Percentiles rank a stretch among this genome's conserved stretches.
These are phyloP conservation scores for Fusarium sacchari DNA, from an alignment of 2,329 filamentous ascomycete genomes.

Conservation along the genomic window DNA sequence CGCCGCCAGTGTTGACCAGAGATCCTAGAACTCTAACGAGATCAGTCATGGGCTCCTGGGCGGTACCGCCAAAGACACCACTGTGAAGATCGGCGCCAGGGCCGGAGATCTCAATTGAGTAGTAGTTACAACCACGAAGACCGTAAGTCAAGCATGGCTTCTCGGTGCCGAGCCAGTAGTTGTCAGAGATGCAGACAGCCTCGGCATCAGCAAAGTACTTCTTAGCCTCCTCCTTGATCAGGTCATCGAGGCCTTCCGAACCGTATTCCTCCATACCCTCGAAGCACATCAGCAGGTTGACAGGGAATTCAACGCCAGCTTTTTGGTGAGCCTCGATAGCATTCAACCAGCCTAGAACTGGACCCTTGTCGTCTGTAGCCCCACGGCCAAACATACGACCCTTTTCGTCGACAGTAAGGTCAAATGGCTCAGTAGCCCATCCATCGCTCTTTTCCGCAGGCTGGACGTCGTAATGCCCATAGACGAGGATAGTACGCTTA, in stretches of 20 bases:
- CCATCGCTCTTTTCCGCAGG: slow-evolving; percentile 92
- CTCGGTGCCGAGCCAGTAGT: slow-evolving; percentile 99
- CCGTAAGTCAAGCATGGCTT: slow-evolving; percentile 98
- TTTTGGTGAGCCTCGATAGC: slow-evolving; percentile 98
- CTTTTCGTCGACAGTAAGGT: slow-evolving; percentile 86
- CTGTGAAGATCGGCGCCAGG: slow-evolving; percentile 95
- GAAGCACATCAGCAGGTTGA: slow-evolving; percentile 99
- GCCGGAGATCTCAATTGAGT: slow-evolving; percentile 88
- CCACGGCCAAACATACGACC: slow-evolving; percentile 96
- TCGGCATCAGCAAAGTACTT: slow-evolving; percentile 96
- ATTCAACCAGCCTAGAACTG: slow-evolving; percentile 96
- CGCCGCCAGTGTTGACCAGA: slow-evolving; percentile 89
- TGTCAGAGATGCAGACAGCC: slow-evolving; percentile 97
- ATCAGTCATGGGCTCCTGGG: slow-evolving; percentile 99
- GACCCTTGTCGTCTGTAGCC: slow-evolving; percentile 97
- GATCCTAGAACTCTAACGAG: slow-evolving; percentile 82
- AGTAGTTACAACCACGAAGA: slow-evolving; percentile 97
- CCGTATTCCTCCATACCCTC: slow-evolving; percentile 99
- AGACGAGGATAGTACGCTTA: slow-evolving; percentile 95
- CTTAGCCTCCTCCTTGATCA: slow-evolving; percentile 90
- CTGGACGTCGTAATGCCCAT: slow-evolving; percentile 99
- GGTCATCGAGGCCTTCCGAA: slow-evolving; percentile 93
- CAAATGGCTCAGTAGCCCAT: slow-evolving; percentile 95
- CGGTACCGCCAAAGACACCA: slow-evolving; percentile 95
- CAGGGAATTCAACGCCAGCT: slow-evolving; percentile 91